Evolutionary conservation across 805 yeast species (phyloP).

Genomic region (Zygoascus tannicola): DNA sequence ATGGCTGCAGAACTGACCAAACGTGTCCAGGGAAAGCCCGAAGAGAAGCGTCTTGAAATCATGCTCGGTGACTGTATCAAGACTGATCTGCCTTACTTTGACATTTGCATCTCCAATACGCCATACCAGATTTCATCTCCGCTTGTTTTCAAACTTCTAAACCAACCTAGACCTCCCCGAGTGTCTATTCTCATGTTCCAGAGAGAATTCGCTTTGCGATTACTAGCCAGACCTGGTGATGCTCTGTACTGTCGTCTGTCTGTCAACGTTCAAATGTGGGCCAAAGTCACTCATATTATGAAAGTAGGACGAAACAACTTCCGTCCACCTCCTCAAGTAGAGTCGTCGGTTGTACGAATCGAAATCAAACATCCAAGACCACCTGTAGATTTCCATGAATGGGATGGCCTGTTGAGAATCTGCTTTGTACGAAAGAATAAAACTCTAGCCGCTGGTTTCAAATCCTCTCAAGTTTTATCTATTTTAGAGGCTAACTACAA

Average conservation of each 20-base stretch:
- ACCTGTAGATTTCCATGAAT: slow-evolving; percentile 84
- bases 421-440: slow-evolving; percentile 90
- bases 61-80: slow-evolving; percentile 94
- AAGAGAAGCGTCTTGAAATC: slow-evolving; percentile 82
- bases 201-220: slow-evolving; percentile 88
- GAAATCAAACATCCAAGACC: slow-evolving; percentile 92
- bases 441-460: slow-evolving; percentile 87
- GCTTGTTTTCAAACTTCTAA: slow-evolving; percentile 80
- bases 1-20: slow-evolving; percentile 98
- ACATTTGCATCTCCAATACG: slow-evolving; percentile 92
- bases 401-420: slow-evolving; percentile 93
- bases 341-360: slow-evolving; percentile 88
- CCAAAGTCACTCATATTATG: slow-evolving; percentile 97
- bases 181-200: slow-evolving; percentile 96
- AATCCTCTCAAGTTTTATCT: slow-evolving; percentile 65
- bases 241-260: slow-evolving; percentile 82
- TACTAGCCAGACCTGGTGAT: slow-evolving; percentile 96
- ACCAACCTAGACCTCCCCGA: slow-evolving; percentile 89
- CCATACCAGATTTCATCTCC: slow-evolving; percentile 98
- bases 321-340: slow-evolving; percentile 98
- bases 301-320: slow-evolving; percentile 95
- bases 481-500: slow-evolving; percentile 84
- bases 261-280: slow-evolving; percentile 99
- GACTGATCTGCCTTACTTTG: slow-evolving; percentile 88
- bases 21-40: slow-evolving; percentile 95